phyloP scores from a whole-genome alignment of 495 filamentous ascomycete species.

The Antarctomyces pellizariae region DNA sequence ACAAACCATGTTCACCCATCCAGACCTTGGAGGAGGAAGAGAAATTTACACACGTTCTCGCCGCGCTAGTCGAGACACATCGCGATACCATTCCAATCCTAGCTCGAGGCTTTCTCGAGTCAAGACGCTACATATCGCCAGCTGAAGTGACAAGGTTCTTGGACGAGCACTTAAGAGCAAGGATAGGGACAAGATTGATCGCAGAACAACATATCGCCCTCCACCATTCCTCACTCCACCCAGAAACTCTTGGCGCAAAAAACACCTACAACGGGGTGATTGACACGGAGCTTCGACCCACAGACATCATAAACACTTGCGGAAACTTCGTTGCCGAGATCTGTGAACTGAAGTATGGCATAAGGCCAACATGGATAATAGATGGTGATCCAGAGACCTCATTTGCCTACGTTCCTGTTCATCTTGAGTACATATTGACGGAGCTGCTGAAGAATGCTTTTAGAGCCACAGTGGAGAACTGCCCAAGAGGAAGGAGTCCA shows the following conservation, averaged over 20 bases:
- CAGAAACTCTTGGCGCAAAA: constrained; percentile 19
- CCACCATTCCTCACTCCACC: constrained; percentile 51
- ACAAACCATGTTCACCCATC: too few relatives aligned
- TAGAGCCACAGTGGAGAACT: constrained; percentile 67
- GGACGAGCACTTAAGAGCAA: constrained; percentile 78
- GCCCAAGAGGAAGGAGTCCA: constrained; percentile 44
- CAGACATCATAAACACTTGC: constrained; percentile 54
- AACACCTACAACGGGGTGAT: constrained; percentile 73
- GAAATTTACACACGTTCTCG: constrained; percentile 72
- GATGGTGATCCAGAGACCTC: constrained; percentile 59
- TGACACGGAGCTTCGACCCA: constrained; percentile 71
- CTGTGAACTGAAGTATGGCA: constrained; percentile 87
- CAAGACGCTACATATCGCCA: constrained; percentile 60
- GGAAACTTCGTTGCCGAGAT: constrained; percentile 84
- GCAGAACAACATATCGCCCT: constrained; percentile 93
- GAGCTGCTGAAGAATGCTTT: constrained; percentile 95
- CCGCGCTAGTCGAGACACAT: constrained; percentile 82
- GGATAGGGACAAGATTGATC: constrained; percentile 83
- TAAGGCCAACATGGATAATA: constrained; percentile 58
- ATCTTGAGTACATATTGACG: constrained; percentile 90
- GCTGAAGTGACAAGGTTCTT: constrained; percentile 70
- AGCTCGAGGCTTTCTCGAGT: constrained; percentile 79
- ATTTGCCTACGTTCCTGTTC: constrained; percentile 82
- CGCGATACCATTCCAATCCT: constrained; percentile 83
- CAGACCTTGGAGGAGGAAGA: constrained; percentile 70